A percentile compares a stretch with the other conserved stretches of the same genome.
Evolutionary conservation across 1,284 basidiomycete species (phyloP).

Genomic region (Ceratobasidium sp.): DNA sequence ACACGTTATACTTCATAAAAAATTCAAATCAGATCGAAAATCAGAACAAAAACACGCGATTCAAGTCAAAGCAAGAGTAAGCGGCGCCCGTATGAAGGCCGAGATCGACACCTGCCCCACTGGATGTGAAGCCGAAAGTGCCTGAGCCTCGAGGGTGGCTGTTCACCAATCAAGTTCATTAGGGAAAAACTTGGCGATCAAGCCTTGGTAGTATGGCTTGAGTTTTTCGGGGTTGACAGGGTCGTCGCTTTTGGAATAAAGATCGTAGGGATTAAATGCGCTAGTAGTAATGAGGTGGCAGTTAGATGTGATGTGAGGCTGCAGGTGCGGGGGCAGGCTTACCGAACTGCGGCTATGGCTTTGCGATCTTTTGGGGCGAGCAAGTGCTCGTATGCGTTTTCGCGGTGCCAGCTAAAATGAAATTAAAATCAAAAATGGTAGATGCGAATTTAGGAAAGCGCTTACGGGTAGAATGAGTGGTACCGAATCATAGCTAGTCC

Average conservation of each 20-base stretch:
- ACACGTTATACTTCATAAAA: neutral
- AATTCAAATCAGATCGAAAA: neutral
- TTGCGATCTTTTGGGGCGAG: conserved; percentile 66
- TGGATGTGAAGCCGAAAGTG: neutral
- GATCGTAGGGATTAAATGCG: conserved; percentile 89
- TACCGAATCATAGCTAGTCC: conserved; percentile 92
- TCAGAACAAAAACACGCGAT: too few species aligned
- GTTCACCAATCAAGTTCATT: conserved; percentile 76
- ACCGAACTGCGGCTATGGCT: conserved; percentile 71
- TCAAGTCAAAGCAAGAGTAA: conserved; percentile 7
- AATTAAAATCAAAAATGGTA: neutral
- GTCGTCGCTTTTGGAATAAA: conserved; percentile 88
- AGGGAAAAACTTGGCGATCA: conserved; percentile 90
- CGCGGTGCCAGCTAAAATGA: conserved; percentile 77
- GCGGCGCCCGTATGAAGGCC: neutral
- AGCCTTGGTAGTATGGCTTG: conserved; percentile 81
- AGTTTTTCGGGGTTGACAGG: conserved; percentile 71
- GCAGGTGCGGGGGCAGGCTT: conserved; percentile 17
- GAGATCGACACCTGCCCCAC: neutral
- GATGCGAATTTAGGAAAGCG: conserved; percentile 34
- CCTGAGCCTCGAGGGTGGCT: neutral
- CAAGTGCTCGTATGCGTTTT: conserved; percentile 82
- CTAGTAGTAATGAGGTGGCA: neutral
- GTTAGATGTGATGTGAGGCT: neutral
- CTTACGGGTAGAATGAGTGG: conserved; percentile 90